Evolutionary conservation across 2,329 filamentous ascomycete species (phyloP), one percentile per base, ranked within the genome.

Genomic region (Cytospora mali): DNA sequence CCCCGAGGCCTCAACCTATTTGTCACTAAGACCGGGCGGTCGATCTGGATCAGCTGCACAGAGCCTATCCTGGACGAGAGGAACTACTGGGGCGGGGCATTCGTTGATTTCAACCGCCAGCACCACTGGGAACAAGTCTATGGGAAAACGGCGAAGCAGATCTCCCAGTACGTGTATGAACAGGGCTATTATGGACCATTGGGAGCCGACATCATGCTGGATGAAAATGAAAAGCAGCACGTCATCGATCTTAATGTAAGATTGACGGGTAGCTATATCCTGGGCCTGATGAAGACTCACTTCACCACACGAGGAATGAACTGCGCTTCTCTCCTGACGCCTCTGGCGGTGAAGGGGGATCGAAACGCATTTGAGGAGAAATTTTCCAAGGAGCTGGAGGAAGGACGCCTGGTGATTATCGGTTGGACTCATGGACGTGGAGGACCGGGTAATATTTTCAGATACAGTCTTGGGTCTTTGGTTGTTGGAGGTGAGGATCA

Each of bases 191-290:
- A 42, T 10, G 49, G 58, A n/a, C 6, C 58, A 33, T 18, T 60
- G 50, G 58, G 58, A 16, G 58, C 50, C 14, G 58, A 55, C 39
- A 54, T 60, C n/a, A 60, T 60, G 58, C 13, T 42, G n/a, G 50
- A 54, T 29, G 58, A 48, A 27, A 54, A 39, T 4, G 16, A 52
- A 25, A 51, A 33, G 4, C 58, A 54, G 50, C 58, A 53, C 28
- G 50, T 60, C 50, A 60, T 60, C 27, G 58, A 60, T 35, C 2
- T 60, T 23, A 60, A 60, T 27, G 39, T 60, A 10, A 52, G 58
- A 2, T 11, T 53, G 14, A 60, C 50, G 6, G 50, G 50, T 6
- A 52, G 33, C 21, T 52, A 53, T 21, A 60, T 52, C n/a, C n/a
- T n/a, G n/a, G n/a, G n/a, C n/a, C n/a, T n/a, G n/a, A n/a, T n/a